Evolutionary conservation across 176 grass and related monocot genomes (phyloP).

Genomic region (Rhynchospora pubera): DNA sequence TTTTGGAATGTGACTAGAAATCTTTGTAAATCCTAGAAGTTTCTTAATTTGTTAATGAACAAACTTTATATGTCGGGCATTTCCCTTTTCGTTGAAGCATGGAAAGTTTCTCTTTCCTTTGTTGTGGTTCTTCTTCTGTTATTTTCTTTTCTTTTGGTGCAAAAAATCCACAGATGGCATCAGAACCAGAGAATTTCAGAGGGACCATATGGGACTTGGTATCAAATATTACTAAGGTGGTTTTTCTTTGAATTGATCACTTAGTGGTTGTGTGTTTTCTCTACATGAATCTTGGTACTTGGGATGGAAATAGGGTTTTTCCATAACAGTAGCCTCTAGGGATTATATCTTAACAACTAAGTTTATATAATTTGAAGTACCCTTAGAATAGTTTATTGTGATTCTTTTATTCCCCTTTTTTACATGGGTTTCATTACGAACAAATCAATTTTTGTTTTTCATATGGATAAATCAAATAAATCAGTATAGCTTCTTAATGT

Average conservation of each 20-base stretch:
- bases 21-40: neutral
- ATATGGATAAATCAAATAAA: neutral
- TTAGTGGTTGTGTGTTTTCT: neutral
- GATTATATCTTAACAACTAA: neutral
- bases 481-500: neutral
- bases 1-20: neutral
- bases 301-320: neutral
- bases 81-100: neutral
- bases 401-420: neutral
- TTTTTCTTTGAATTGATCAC: neutral
- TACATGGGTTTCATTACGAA: neutral
- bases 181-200: conserved; percentile 6
- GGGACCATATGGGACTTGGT: neutral
- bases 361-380: neutral
- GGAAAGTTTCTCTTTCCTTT: neutral
- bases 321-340: neutral
- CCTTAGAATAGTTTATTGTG: neutral
- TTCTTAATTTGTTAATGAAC: neutral
- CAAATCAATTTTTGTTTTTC: neutral
- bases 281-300: neutral
- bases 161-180: neutral
- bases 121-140: neutral
- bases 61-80: neutral
- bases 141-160: conserved; percentile 1
- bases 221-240: neutral